Percentiles rank a stretch among this genome's conserved stretches.
phyloP scores from a whole-genome alignment of 805 yeast genomes.

The Yarrowia osloensis region DNA sequence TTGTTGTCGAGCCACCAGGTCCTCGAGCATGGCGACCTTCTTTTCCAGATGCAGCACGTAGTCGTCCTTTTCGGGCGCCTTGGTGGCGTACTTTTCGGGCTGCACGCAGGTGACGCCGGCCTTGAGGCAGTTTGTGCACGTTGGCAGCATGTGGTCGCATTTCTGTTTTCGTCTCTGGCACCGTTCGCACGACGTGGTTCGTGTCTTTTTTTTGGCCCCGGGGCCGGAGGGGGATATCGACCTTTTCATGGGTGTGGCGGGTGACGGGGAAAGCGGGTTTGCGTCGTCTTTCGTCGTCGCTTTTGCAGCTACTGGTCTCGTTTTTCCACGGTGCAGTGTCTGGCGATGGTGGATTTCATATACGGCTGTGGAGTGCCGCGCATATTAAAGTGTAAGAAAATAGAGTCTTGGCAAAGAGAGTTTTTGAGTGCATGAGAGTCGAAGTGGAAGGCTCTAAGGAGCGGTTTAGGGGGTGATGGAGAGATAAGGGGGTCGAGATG shows the following conservation, averaged over 20 bases:
- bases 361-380: slow-evolving; percentile 30
- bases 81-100: slow-evolving; percentile 58
- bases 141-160: slow-evolving; percentile 65
- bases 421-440: background rate
- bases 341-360: background rate
- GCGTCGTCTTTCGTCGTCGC: too few species aligned
- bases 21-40: slow-evolving; percentile 55
- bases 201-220: slow-evolving; percentile 32
- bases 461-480: too few species aligned
- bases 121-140: slow-evolving; percentile 66
- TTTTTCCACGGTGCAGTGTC: too few species aligned
- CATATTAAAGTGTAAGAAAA: slow-evolving; percentile 21
- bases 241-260: slow-evolving; percentile 3
- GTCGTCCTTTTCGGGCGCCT: slow-evolving; percentile 53
- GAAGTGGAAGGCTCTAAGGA: too few species aligned
- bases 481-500: too few species aligned
- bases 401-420: slow-evolving; percentile 15
- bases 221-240: slow-evolving; percentile 26
- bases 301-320: too few species aligned
- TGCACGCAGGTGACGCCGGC: slow-evolving; percentile 64
- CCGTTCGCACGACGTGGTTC: slow-evolving; percentile 39
- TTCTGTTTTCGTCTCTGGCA: slow-evolving; percentile 40
- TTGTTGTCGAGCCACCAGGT: slow-evolving; percentile 37
- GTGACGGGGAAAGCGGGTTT: too few species aligned
- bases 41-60: slow-evolving; percentile 60